Evolutionary conservation across 2,329 filamentous ascomycete genomes (phyloP).

Genomic region (Metarhizium brunneum): DNA sequence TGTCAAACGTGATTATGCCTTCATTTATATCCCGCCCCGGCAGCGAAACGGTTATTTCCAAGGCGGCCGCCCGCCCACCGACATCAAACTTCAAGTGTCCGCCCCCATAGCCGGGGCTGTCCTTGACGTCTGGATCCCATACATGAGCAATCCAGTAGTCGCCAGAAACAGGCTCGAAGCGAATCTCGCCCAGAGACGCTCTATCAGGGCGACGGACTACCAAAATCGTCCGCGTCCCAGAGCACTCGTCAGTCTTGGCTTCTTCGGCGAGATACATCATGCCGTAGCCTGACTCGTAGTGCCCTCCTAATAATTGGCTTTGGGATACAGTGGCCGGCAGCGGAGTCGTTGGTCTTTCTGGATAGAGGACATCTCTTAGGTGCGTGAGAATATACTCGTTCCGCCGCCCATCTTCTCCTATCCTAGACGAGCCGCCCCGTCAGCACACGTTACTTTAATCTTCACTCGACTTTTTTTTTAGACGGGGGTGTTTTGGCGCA

Average conservation of each 20-base stretch:
- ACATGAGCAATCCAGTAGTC: background rate
- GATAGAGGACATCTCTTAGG: too few relatives aligned
- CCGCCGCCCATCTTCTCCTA: background rate
- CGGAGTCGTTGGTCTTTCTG: too few relatives aligned
- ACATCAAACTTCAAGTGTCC: background rate
- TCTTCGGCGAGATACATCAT: background rate
- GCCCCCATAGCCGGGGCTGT: background rate
- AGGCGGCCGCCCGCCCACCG: too few relatives aligned
- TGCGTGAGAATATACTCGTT: too few relatives aligned
- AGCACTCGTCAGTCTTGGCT: too few relatives aligned
- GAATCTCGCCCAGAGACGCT: background rate
- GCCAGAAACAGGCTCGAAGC: background rate
- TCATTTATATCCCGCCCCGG: background rate
- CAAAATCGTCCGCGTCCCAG: background rate
- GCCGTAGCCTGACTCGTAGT: background rate
- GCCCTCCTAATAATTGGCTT: background rate
- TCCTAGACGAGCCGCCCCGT: background rate
- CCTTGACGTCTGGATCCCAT: background rate
- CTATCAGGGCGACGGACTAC: background rate
- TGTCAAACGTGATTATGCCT: background rate
- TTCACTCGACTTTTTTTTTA: too few relatives aligned
- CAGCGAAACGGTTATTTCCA: background rate
- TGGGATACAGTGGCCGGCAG: background rate
- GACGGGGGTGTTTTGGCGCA: background rate
- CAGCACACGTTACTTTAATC: background rate